Percentiles rank a stretch among this genome's conserved stretches.
Conservation (phyloP, 805 yeast genomes). For the Kazachstania bromeliacearum region DNA sequence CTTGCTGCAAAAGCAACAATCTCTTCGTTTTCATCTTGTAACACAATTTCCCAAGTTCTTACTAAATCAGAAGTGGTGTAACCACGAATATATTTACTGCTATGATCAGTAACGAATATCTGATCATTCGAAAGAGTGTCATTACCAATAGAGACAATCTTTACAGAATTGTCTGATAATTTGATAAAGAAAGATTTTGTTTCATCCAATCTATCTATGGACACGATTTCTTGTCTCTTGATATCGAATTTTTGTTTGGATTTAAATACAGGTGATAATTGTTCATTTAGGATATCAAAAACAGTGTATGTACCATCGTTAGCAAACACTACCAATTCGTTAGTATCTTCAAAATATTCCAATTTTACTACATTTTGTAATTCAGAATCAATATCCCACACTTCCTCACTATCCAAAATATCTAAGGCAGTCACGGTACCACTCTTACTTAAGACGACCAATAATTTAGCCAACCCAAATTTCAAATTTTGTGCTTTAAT, state of each 20-base stretch:
- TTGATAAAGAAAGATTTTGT: constrained; percentile 12
- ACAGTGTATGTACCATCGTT: constrained; percentile 20
- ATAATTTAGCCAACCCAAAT: constrained; percentile 40
- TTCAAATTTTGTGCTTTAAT: constrained; percentile 16
- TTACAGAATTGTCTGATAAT: constrained; percentile 6
- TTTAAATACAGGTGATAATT: constrained; percentile 4
- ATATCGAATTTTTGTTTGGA: neutral
- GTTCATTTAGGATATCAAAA: constrained; percentile 2
- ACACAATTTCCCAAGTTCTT: constrained; percentile 33
- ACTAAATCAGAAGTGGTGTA: constrained; percentile 18
- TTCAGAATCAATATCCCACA: constrained; percentile 33
- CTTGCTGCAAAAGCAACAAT: constrained; percentile 35
- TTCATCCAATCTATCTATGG: constrained; percentile 4
- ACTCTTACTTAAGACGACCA: constrained; percentile 34
- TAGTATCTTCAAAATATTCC: constrained; percentile 13
- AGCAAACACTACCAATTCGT: constrained; percentile 19
- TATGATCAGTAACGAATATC: constrained; percentile 15
- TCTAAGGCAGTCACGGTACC: constrained; percentile 39
- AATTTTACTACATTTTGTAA: constrained; percentile 15
- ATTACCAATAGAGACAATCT: constrained; percentile 7
- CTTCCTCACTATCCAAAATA: constrained; percentile 30
- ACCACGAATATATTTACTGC: constrained; percentile 16
- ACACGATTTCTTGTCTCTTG: neutral
- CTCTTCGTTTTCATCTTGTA: constrained; percentile 24
- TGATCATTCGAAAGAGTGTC: constrained; percentile 8